Percentiles rank a stretch among this genome's conserved stretches.
Evolutionary conservation across 306 rosid species (phyloP).

Genomic region (Arachis stenosperma): DNA sequence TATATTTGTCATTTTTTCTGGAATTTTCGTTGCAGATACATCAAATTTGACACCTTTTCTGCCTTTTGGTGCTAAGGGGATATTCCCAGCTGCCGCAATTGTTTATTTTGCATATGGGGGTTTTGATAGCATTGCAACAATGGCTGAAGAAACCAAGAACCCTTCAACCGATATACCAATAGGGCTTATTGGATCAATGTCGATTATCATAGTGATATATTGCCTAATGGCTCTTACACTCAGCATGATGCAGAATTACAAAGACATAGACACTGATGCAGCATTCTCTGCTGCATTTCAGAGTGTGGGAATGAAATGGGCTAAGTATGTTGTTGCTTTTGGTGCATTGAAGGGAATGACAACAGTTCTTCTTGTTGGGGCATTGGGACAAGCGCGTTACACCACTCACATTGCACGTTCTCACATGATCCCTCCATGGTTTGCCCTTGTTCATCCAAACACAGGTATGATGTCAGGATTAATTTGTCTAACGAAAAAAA

Average conservation of each 20-base stretch:
- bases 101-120: slow-evolving; percentile 78
- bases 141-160: slow-evolving; percentile 81
- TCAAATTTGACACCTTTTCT: slow-evolving; percentile 65
- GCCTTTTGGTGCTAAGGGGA: slow-evolving; percentile 62
- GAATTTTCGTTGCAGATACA: slow-evolving; percentile 51
- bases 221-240: slow-evolving; percentile 79
- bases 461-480: slow-evolving; percentile 25
- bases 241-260: slow-evolving; percentile 84
- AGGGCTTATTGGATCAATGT: slow-evolving; percentile 74
- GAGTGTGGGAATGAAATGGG: slow-evolving; percentile 77
- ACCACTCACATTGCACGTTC: slow-evolving; percentile 78
- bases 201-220: slow-evolving; percentile 60
- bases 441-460: slow-evolving; percentile 77
- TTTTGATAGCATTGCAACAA: slow-evolving; percentile 66
- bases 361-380: slow-evolving; percentile 69
- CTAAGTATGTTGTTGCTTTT: slow-evolving; percentile 71
- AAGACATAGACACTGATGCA: slow-evolving; percentile 58
- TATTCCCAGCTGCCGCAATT: slow-evolving; percentile 73
- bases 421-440: slow-evolving; percentile 84
- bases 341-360: slow-evolving; percentile 84
- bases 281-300: slow-evolving; percentile 71
- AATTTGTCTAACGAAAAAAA: too few relatives aligned
- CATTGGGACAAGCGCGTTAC: slow-evolving; percentile 61
- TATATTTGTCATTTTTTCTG: slow-evolving; percentile 61
- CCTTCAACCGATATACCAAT: slow-evolving; percentile 75